A percentile compares a stretch with the other conserved stretches of the same genome.
phyloP scores from a whole-genome alignment of 2,329 filamentous ascomycete species.

The Leptographium wingfieldii region DNA sequence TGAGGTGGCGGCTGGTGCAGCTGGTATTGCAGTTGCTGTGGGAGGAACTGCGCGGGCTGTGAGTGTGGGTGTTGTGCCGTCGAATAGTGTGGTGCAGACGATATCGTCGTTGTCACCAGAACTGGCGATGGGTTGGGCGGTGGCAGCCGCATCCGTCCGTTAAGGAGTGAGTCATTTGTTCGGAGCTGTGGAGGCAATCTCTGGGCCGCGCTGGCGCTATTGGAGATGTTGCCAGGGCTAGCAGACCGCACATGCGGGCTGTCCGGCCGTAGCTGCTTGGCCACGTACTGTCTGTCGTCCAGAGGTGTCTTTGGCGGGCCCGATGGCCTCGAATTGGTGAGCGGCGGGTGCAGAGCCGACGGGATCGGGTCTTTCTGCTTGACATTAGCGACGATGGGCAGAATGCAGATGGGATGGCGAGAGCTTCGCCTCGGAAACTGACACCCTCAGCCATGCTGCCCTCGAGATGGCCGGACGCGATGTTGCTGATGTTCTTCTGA shows the following conservation, averaged over 20 bases:
- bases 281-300: constrained; percentile 8
- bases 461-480: constrained; percentile 18
- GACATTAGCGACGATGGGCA: constrained; percentile 7
- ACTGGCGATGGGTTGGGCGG: constrained; percentile 6
- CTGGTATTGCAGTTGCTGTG: neutral
- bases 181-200: constrained; percentile 10
- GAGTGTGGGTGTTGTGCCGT: neutral
- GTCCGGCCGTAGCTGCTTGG: constrained; percentile 3
- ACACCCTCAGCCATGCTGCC: constrained; percentile 36
- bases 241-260: constrained; percentile 4
- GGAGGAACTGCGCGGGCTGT: neutral
- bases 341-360: constrained; percentile 12
- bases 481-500: constrained; percentile 22
- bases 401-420: neutral
- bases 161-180: constrained; percentile 4
- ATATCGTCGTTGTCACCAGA: neutral
- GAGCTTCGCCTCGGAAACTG: constrained; percentile 8
- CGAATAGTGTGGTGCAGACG: neutral
- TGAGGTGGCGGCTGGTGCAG: neutral
- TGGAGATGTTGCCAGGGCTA: constrained; percentile 7
- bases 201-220: neutral
- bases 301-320: constrained; percentile 10
- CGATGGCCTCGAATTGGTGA: constrained; percentile 7
- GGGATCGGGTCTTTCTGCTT: constrained; percentile 14
- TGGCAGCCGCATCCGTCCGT: constrained; percentile 8